phyloP scores from a whole-genome alignment of 257 asterid genomes.

The Nicotiana undulata region DNA sequence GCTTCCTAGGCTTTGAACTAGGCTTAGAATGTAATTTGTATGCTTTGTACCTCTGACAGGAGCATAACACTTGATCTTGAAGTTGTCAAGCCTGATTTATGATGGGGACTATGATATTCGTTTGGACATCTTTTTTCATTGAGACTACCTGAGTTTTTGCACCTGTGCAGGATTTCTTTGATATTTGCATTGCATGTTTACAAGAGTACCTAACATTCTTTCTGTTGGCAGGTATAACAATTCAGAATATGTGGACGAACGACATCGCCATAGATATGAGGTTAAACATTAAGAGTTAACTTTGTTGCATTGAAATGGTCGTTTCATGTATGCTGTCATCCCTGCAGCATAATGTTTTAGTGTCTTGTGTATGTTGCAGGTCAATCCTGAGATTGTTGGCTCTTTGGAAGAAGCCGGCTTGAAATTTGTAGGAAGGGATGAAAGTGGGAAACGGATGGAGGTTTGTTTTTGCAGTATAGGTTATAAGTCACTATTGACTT shows the following conservation, averaged over 20 bases:
- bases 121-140: neutral
- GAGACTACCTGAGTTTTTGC: too few species aligned
- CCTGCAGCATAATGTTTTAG: neutral
- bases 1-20: neutral
- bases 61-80: too few species aligned
- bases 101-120: too few species aligned
- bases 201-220: conserved; percentile 1
- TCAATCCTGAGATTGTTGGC: conserved; percentile 69
- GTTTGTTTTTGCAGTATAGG: conserved; percentile 26
- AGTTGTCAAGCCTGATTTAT: too few species aligned
- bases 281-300: conserved; percentile 26
- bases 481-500: neutral
- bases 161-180: neutral
- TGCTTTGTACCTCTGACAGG: too few species aligned
- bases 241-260: conserved; percentile 70
- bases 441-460: conserved; percentile 92
- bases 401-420: conserved; percentile 68
- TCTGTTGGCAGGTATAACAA: conserved; percentile 50
- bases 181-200: neutral
- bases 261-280: conserved; percentile 97
- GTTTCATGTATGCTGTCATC: conserved; percentile 7
- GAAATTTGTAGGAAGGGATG: conserved; percentile 90
- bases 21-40: too few species aligned
- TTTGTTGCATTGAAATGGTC: conserved; percentile 2
- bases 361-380: conserved; percentile 38